Evolutionary conservation across 192 early-diverging fungal species (phyloP).

Genomic region (Phlyctochytrium planicorne): DNA sequence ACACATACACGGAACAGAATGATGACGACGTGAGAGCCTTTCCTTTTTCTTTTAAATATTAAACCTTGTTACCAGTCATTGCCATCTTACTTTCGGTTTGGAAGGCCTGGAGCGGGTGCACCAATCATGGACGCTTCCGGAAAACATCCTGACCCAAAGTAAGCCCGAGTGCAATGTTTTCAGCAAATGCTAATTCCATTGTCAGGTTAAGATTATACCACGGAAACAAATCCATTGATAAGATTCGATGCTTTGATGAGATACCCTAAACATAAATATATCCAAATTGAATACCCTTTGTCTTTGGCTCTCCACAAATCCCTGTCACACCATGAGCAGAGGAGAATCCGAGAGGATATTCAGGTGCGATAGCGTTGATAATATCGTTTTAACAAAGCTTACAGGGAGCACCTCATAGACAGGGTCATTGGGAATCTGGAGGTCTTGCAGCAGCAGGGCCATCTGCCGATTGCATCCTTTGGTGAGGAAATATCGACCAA

Average conservation of each 20-base stretch:
- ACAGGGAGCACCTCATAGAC: neutral
- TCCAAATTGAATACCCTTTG: neutral
- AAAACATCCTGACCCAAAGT: neutral
- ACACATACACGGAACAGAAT: too few species aligned
- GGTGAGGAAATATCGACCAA: too few species aligned
- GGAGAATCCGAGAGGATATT: neutral
- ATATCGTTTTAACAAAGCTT: neutral
- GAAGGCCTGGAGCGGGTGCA: slow-evolving; percentile 1
- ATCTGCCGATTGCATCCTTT: neutral
- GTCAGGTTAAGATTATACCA: neutral
- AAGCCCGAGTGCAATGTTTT: too few species aligned
- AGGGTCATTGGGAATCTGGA: neutral
- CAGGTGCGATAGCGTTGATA: neutral
- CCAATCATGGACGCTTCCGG: neutral
- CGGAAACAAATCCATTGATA: neutral
- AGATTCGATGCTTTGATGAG: neutral
- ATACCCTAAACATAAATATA: neutral
- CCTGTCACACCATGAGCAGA: neutral
- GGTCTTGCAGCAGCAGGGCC: neutral
- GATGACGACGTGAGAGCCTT: too few species aligned
- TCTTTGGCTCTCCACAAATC: too few species aligned
- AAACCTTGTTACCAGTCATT: too few species aligned
- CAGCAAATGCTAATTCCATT: too few species aligned
- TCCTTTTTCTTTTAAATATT: too few species aligned
- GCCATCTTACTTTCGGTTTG: slow-evolving; percentile 4